phyloP scores from a whole-genome alignment of 2,329 filamentous ascomycete genomes.

The Malbranchea zuffiana region DNA sequence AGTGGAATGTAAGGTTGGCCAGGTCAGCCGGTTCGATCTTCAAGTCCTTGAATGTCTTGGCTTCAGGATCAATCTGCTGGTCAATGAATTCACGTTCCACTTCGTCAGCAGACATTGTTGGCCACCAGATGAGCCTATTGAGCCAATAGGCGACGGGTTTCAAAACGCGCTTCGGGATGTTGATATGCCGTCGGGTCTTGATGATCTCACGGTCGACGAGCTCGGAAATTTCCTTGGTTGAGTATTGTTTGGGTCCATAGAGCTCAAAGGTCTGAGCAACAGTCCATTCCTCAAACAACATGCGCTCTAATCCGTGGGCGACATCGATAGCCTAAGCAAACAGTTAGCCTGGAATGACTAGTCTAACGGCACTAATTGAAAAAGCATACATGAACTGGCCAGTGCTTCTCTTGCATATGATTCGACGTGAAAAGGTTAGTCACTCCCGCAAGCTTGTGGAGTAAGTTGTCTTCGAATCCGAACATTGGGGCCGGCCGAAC shows the following conservation, averaged over 20 bases:
- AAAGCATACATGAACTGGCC: conserved; percentile 69
- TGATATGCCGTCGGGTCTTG: conserved; percentile 81
- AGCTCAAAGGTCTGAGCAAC: conserved; percentile 87
- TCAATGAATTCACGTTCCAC: conserved; percentile 88
- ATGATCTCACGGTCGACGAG: conserved; percentile 86
- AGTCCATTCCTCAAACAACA: conserved; percentile 83
- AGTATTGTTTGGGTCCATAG: conserved; percentile 88
- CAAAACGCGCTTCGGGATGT: conserved; percentile 69
- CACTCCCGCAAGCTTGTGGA: conserved; percentile 70
- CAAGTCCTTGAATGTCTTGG: conserved; percentile 93
- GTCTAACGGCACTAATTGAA: background rate
- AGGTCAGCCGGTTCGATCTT: conserved; percentile 83
- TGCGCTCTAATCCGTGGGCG: conserved; percentile 74
- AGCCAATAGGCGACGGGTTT: conserved; percentile 64
- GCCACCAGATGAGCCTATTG: conserved; percentile 85
- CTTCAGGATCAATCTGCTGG: conserved; percentile 76
- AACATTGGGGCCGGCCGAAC: conserved; percentile 90
- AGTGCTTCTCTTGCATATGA: conserved; percentile 82
- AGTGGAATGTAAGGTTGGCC: conserved; percentile 79
- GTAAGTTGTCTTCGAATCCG: conserved; percentile 85
- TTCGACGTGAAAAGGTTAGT: conserved; percentile 82
- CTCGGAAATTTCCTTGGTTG: conserved; percentile 71
- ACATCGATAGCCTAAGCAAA: conserved; percentile 69
- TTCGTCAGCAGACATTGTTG: conserved; percentile 67
- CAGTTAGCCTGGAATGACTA: conserved; percentile 10